phyloP scores from a whole-genome alignment of 805 yeast genomes.

The Wickerhamomyces silvicola region DNA sequence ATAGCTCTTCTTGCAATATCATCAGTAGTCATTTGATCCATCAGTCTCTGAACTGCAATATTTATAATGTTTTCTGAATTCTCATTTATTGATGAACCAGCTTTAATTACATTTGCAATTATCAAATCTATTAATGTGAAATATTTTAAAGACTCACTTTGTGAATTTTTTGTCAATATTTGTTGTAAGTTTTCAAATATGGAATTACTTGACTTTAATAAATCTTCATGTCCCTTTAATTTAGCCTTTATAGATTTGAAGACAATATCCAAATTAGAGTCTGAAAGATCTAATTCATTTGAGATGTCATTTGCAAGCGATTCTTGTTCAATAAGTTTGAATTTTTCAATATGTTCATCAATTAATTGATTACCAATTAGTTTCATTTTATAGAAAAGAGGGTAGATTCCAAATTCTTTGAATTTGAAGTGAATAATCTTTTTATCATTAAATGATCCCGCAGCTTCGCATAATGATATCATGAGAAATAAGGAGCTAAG shows the following conservation, averaged over 20 bases:
- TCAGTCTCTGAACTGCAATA: conserved; percentile 57
- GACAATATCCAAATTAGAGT: conserved; percentile 9
- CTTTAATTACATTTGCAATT: conserved; percentile 29
- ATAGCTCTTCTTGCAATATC: conserved; percentile 66
- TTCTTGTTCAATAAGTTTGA: conserved; percentile 11
- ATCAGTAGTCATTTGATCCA: conserved; percentile 63
- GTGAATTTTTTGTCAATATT: conserved; percentile 40
- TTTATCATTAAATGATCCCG: conserved; percentile 20
- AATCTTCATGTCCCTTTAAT: conserved; percentile 42
- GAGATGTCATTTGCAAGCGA: conserved; percentile 12
- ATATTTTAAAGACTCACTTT: conserved; percentile 38
- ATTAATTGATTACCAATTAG: conserved; percentile 35
- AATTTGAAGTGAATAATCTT: conserved; percentile 24
- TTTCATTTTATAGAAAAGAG: conserved; percentile 27
- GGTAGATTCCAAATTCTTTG: conserved; percentile 31
- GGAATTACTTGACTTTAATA: conserved; percentile 58
- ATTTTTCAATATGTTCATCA: conserved; percentile 18
- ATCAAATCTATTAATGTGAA: conserved; percentile 50
- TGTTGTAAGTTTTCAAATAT: conserved; percentile 48
- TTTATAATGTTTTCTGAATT: conserved; percentile 45
- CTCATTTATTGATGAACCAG: conserved; percentile 32
- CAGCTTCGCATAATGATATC: conserved; percentile 17
- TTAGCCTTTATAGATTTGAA: conserved; percentile 16
- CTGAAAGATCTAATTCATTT: conserved; percentile 21
- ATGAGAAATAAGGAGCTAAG: conserved; percentile 16